A percentile compares a stretch with the other conserved stretches of the same genome.
Conservation (phyloP, 495 filamentous ascomycete genomes). For the Xylaria sp. region DNA sequence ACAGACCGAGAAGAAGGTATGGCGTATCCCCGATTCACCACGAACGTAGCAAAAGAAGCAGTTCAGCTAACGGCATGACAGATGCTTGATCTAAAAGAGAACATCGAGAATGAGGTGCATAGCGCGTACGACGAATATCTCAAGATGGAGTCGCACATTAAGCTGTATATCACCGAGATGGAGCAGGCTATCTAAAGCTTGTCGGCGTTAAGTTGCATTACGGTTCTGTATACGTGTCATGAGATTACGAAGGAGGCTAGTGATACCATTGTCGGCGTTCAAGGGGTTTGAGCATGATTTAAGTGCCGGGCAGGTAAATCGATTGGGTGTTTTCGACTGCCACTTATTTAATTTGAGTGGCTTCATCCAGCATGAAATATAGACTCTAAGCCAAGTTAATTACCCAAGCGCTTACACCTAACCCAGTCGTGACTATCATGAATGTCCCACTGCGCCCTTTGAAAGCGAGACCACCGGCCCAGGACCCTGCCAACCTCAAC, state of each 20-base stretch:
- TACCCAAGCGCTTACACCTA: conserved; percentile 31
- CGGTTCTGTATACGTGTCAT: conserved; percentile 29
- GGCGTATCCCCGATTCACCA: conserved; percentile 28
- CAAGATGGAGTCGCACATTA: conserved; percentile 96
- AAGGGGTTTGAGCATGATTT: conserved; percentile 20
- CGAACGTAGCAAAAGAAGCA: background rate
- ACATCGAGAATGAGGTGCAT: conserved; percentile 91
- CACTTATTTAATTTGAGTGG: background rate
- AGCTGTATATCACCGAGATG: conserved; percentile 98
- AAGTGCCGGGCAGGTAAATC: background rate
- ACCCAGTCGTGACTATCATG: conserved; percentile 31
- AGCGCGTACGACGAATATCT: conserved; percentile 88
- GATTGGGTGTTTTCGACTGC: background rate
- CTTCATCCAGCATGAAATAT: background rate
- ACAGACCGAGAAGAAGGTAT: conserved; percentile 97
- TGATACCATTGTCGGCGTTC: conserved; percentile 45
- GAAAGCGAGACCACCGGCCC: conserved; percentile 76
- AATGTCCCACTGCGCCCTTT: conserved; percentile 43
- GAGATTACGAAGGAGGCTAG: conserved; percentile 35
- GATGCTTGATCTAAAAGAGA: conserved; percentile 98
- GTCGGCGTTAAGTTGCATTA: conserved; percentile 1
- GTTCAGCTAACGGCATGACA: conserved; percentile 54
- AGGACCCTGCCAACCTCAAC: conserved; percentile 69
- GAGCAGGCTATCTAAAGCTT: conserved; percentile 77
- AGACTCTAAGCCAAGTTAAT: background rate